Evolutionary conservation across 2,329 filamentous ascomycete genomes (phyloP), one percentile per base, ranked within the genome.

Genomic region (Juglanconis juglandina): DNA sequence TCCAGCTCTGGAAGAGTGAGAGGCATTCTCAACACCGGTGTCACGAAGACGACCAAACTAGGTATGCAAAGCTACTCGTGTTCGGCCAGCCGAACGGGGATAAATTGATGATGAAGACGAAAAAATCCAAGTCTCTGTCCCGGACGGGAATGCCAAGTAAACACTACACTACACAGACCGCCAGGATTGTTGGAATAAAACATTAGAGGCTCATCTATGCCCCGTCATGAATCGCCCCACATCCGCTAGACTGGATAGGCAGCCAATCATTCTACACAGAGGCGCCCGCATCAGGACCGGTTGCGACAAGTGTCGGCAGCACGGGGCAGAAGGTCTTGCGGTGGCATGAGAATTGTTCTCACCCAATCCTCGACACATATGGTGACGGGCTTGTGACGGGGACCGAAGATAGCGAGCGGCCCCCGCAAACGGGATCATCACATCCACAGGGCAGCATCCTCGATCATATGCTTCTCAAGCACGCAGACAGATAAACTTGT

Each of bases 241-340:
- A 41, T 46, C 47, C 42, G 52, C 30, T 52, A 17, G 49, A 34
- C 34, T 46, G 47, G 7, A 48, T 24, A 52, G 37, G 35, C 58
- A 58, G 58, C 61, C 61, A 63, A 63, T 63, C 61, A 56, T 55
- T 47, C 55, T 52, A 61, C 58, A 63, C 46, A 35, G 17, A 50
- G n/a, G 37, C 54, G 50, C 42, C 48, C 34, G 13, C n/a, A 32
- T 42, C 52, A 49, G 54, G 47, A 37, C 37, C 32, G n/a, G n/a
- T 39, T 42, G 61, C 61, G 41, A 56, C 61, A 13, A 35, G 41
- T 24, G 24, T 24, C 24, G 24, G 9, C 48, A n/a, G 46, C 52
- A 42, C 10, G 51, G 37, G 37, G 51, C 39, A 34, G 49, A 17
- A 42, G 34, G 58, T 30, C 10, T 32, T 41, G 13, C 44, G 17